A percentile compares a stretch with the other conserved stretches of the same genome.
phyloP scores from a whole-genome alignment of 345 rosid genomes.

The Aegle marmelos region DNA sequence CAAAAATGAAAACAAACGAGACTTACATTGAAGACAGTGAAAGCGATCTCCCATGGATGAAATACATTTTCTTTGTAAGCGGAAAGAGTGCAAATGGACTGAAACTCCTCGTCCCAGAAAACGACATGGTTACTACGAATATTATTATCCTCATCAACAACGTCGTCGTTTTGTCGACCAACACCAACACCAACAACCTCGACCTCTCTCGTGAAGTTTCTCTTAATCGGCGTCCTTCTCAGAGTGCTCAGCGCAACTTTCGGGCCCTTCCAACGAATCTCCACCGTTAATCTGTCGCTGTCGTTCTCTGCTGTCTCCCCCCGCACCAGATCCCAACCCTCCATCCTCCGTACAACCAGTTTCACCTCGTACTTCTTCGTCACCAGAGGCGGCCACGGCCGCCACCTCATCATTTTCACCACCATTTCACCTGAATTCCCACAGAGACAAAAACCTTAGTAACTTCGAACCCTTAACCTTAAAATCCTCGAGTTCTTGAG shows the following conservation, averaged over 20 bases:
- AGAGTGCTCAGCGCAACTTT: slow-evolving; percentile 72
- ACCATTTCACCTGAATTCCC: slow-evolving; percentile 46
- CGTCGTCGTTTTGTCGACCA: neutral
- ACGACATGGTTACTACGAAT: slow-evolving; percentile 38
- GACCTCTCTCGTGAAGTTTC: slow-evolving; percentile 75
- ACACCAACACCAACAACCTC: slow-evolving; percentile 17
- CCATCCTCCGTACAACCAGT: slow-evolving; percentile 57
- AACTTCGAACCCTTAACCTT: slow-evolving; percentile 1
- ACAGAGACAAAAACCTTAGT: slow-evolving; percentile 3
- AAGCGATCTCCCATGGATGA: slow-evolving; percentile 93
- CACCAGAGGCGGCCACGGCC: slow-evolving; percentile 85
- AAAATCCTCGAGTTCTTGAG: neutral
- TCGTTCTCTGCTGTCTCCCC: slow-evolving; percentile 29
- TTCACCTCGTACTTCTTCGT: slow-evolving; percentile 77
- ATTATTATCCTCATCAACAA: neutral
- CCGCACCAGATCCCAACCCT: slow-evolving; percentile 76
- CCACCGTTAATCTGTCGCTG: slow-evolving; percentile 54
- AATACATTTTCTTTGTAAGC: slow-evolving; percentile 68
- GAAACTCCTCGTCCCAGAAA: slow-evolving; percentile 86
- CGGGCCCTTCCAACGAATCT: slow-evolving; percentile 98
- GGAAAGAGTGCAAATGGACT: slow-evolving; percentile 61
- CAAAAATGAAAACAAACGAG: neutral
- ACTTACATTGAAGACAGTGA: slow-evolving; percentile 83
- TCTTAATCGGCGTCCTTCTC: slow-evolving; percentile 71
- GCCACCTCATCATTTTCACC: slow-evolving; percentile 99